phyloP scores from a whole-genome alignment of 306 rosid genomes.

The peach (Prunus persica) region Prunus_persica_NCBIv2 NC_034016.1:14378001-14378500 shows the following conservation, averaged over 20 bases:
- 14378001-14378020: too few relatives aligned
- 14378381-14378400: slow-evolving; percentile 53
- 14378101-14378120: too few relatives aligned
- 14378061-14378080: neutral
- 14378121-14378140: neutral
- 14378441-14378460: slow-evolving; percentile 19
- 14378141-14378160: neutral
- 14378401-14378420: slow-evolving; percentile 68
- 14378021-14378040: too few relatives aligned
- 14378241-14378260: slow-evolving; percentile 43
- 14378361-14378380: slow-evolving; percentile 59
- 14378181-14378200: slow-evolving; percentile 66
- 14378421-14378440: slow-evolving; percentile 44
- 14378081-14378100: too few relatives aligned
- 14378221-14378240: slow-evolving; percentile 61
- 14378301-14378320: slow-evolving; percentile 43
- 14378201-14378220: slow-evolving; percentile 40
- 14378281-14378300: slow-evolving; percentile 38
- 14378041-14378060: neutral
- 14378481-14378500: neutral
- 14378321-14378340: slow-evolving; percentile 54
- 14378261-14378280: slow-evolving; percentile 47
- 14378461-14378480: neutral
- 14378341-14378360: slow-evolving; percentile 53
- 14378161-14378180: neutral